Evolutionary conservation across 2,329 filamentous ascomycete genomes (phyloP).

Genomic region (Scleromitrula shiraiana): DNA sequence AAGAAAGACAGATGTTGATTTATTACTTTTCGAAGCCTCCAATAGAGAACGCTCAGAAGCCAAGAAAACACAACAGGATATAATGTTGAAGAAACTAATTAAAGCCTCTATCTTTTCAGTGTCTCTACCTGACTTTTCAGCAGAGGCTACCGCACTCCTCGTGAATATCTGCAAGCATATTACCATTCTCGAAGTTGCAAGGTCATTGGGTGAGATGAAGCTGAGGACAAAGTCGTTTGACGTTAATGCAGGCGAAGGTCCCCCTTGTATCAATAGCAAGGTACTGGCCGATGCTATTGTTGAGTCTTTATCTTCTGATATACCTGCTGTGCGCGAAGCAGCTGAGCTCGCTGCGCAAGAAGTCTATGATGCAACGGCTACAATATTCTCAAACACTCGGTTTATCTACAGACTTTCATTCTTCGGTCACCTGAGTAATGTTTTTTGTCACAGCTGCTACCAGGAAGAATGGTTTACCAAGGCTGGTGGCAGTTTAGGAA

Average conservation of each 20-base stretch:
- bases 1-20: conserved; percentile 62
- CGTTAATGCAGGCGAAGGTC: conserved; percentile 77
- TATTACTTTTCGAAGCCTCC: conserved; percentile 63
- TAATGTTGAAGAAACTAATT: conserved; percentile 73
- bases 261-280: conserved; percentile 77
- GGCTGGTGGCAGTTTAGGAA: conserved; percentile 82
- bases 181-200: conserved; percentile 79
- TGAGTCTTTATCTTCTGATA: conserved; percentile 82
- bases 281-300: conserved; percentile 84
- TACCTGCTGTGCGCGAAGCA: conserved; percentile 69
- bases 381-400: conserved; percentile 69
- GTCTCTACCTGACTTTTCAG: conserved; percentile 71
- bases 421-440: conserved; percentile 73
- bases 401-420: conserved; percentile 72
- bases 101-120: conserved; percentile 83
- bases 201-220: conserved; percentile 72
- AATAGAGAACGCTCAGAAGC: conserved; percentile 75
- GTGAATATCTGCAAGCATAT: conserved; percentile 83
- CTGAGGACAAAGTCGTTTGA: conserved; percentile 73
- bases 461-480: conserved; percentile 99
- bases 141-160: conserved; percentile 67
- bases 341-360: conserved; percentile 72
- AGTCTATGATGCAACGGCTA: conserved; percentile 66
- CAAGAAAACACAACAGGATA: conserved; percentile 81
- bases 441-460: conserved; percentile 90